Base-by-base conservation (phyloP, 371 early-diverging fungal genomes). In the Apophysomyces ossiformis region DNA sequence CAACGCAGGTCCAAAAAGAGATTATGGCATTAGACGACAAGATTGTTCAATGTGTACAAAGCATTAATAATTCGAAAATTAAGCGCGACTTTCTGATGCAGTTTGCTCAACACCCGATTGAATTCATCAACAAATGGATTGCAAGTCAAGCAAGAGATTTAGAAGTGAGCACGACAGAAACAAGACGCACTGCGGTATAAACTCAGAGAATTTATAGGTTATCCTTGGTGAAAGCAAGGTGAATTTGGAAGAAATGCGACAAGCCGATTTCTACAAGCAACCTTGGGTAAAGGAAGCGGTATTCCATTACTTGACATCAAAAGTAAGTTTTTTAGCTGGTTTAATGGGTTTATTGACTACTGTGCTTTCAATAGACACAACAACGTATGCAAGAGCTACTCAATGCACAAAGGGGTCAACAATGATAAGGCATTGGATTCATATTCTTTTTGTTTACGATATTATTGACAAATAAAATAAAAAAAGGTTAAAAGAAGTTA, bases 81-180 rank as follows among this genome's bases (percentile, higher is more conserved):
- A 96, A 96, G 73, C 94, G 97, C 5, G 97, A 96, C 68, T 99
- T 99, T 72, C 83, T 99, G 84, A 78, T 90, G 45, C 82, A 89
- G 47, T 99, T 97, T 78, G 85, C 94, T 5, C 79, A 88, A 37
- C 89, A 94, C 63, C 98, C 99, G 0, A 91, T 91, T 26, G 90
- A 88, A 36, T 97, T 97, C 74, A 88, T 96, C 68, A 93, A 96
- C 72, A 85, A 90, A 63, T 96, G 95, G 95, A 84, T 97, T 36
- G 95, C 92, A 11, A 90, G 90, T 72, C 97, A 97, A 79, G 90
- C 92, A 64, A 84, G 94, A 58, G 98, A 98, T 78, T 73, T 97
- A 69, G 95, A 96, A 78, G 79, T 90, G 16, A 89, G 32, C 32
- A 2, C 2, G 32, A 26, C 32, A 26, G 3, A 26, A 26, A 2